These are phyloP conservation scores for Alternaria atra DNA, from an alignment of 2,329 filamentous ascomycete genomes.

Conservation along the genomic window DNA sequence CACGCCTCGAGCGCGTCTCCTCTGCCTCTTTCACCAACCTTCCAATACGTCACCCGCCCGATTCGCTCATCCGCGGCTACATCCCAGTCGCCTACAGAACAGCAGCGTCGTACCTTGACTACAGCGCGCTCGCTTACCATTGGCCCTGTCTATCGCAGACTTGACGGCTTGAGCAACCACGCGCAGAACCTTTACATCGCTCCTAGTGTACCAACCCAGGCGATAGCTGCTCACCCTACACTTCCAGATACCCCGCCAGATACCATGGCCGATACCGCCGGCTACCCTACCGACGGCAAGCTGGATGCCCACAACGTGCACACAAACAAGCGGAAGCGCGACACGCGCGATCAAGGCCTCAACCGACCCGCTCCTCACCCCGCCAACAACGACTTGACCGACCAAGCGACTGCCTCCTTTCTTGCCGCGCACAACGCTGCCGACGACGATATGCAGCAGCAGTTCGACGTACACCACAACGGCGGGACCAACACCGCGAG, in stretches of 20 bases:
- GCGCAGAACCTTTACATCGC: slow-evolving; percentile 5
- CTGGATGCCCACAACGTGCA: slow-evolving; percentile 43
- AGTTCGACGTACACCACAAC: slow-evolving; percentile 60
- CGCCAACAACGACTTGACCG: slow-evolving; percentile 46
- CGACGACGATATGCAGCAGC: slow-evolving; percentile 55
- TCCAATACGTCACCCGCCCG: slow-evolving; percentile 20
- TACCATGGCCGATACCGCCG: slow-evolving; percentile 50
- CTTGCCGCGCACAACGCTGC: slow-evolving; percentile 53
- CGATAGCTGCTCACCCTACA: background rate
- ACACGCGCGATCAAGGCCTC: slow-evolving; percentile 55
- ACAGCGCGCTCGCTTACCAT: background rate
- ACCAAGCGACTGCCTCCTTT: slow-evolving; percentile 51
- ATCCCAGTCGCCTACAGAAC: background rate
- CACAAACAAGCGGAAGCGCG: slow-evolving; percentile 58
- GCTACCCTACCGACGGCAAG: slow-evolving; percentile 50
- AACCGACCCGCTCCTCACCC: slow-evolving; percentile 48
- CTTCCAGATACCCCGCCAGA: background rate
- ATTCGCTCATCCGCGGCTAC: background rate
- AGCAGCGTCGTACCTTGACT: background rate
- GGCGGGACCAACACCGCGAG: slow-evolving; percentile 60
- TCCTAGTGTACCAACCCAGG: background rate
- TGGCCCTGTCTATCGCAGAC: background rate
- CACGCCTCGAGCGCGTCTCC: slow-evolving; percentile 32
- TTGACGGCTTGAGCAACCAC: slow-evolving; percentile 2
- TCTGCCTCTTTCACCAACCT: slow-evolving; percentile 16